Evolutionary conservation across 2,329 filamentous ascomycete species (phyloP).

Genomic region (Trichoderma citrinoviride): DNA sequence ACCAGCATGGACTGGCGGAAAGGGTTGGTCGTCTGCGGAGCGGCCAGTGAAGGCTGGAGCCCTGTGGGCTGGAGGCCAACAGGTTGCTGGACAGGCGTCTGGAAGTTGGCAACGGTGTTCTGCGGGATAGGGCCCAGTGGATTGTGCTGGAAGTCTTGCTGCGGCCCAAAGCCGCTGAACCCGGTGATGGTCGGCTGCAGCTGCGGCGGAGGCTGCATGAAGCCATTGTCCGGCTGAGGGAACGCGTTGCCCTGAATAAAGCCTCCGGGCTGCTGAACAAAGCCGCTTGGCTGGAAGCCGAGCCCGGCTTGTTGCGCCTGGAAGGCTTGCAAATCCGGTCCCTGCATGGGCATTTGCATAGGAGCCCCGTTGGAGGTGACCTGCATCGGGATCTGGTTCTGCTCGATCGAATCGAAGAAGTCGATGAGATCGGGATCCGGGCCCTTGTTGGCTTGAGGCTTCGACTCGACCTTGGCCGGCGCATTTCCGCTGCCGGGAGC

Average conservation of each 20-base stretch:
- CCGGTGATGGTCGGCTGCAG: constrained; percentile 58
- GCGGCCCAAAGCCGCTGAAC: constrained; percentile 78
- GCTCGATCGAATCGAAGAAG: constrained; percentile 91
- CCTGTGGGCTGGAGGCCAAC: constrained; percentile 42
- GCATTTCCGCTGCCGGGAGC: constrained; percentile 31
- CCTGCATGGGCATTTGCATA: constrained; percentile 30
- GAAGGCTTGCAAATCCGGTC: constrained; percentile 35
- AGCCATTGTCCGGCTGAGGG: constrained; percentile 32
- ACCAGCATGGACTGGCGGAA: constrained; percentile 89
- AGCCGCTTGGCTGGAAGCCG: constrained; percentile 30
- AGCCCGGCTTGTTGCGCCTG: constrained; percentile 40
- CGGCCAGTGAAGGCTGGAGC: constrained; percentile 46
- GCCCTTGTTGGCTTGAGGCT: constrained; percentile 55
- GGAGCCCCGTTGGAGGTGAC: constrained; percentile 38
- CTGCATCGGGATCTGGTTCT: constrained; percentile 74
- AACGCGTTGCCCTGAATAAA: constrained; percentile 33
- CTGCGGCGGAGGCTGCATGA: constrained; percentile 41
- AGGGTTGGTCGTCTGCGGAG: constrained; percentile 71
- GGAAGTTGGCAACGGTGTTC: constrained; percentile 52
- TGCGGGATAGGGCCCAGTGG: constrained; percentile 58
- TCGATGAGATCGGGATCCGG: constrained; percentile 81
- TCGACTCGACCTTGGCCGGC: constrained; percentile 34
- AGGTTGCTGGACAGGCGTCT: constrained; percentile 34
- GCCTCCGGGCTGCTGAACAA: constrained; percentile 31
- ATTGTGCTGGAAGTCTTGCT: constrained; percentile 54